Evolutionary conservation across 495 filamentous ascomycete species (phyloP).

Genomic region (Hypoxylon rickii): DNA sequence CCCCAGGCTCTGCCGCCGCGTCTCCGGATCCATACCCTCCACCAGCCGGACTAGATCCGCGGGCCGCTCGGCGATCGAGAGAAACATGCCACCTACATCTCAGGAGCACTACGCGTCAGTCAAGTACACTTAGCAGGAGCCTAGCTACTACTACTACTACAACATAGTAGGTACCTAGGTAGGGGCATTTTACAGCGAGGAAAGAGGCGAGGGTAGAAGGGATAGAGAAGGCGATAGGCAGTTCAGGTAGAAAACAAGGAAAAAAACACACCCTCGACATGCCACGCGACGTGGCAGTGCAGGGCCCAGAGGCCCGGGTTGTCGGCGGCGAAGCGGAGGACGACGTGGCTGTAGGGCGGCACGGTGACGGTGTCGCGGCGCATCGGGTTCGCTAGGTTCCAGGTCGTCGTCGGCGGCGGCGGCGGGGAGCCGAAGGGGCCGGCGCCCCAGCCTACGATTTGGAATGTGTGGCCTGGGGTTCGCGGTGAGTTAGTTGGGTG

Average conservation of each 20-base stretch:
- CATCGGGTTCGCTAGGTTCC: constrained; percentile 40
- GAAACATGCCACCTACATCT: constrained; percentile 40
- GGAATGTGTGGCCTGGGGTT: constrained; percentile 39
- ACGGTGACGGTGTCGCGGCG: constrained; percentile 40
- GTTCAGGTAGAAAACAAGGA: background rate
- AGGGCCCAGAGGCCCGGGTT: constrained; percentile 43
- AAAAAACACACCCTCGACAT: constrained; percentile 31
- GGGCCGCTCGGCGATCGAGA: constrained; percentile 36
- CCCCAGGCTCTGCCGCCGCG: constrained; percentile 18
- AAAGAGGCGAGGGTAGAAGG: background rate
- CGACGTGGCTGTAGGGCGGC: constrained; percentile 35
- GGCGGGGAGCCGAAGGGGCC: constrained; percentile 31
- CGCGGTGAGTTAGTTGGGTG: constrained; percentile 1
- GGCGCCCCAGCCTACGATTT: constrained; percentile 41
- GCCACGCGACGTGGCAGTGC: constrained; percentile 45
- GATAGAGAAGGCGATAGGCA: background rate
- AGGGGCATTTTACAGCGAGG: background rate
- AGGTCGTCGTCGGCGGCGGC: constrained; percentile 9
- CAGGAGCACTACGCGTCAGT: no score
- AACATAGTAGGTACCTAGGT: background rate
- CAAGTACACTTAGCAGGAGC: no score
- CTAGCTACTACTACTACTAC: no score
- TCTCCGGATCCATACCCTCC: constrained; percentile 23
- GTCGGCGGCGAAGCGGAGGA: constrained; percentile 37
- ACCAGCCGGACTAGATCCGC: constrained; percentile 35